These are phyloP conservation scores for Clohesyomyces aquaticus DNA, from an alignment of 495 filamentous ascomycete species.

Conservation along the genomic window DNA sequence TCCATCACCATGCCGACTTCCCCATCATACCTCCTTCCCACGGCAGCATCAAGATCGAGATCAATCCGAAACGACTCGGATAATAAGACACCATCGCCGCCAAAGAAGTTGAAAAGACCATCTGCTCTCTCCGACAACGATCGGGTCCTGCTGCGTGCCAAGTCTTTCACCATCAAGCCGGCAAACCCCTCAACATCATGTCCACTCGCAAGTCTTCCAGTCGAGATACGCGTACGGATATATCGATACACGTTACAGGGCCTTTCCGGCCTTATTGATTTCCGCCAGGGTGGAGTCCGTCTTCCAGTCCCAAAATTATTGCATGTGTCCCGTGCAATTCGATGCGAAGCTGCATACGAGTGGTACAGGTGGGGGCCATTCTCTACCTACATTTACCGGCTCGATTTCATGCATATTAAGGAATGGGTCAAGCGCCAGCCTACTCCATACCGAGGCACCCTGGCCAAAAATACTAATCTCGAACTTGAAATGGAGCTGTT, in stretches of 20 bases:
- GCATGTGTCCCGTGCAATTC: slow-evolving; percentile 9
- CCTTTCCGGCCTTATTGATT: not conserved
- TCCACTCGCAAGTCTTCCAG: slow-evolving; percentile 3
- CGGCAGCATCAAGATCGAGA: not conserved
- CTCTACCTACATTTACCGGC: not conserved
- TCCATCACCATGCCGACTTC: too few relatives aligned
- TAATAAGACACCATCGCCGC: not conserved
- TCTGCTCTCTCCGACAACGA: not conserved
- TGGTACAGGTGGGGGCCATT: slow-evolving; percentile 12
- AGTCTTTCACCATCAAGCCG: slow-evolving; percentile 1
- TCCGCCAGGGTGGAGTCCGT: too few relatives aligned
- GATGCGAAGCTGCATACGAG: slow-evolving; percentile 8
- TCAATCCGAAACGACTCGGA: not conserved
- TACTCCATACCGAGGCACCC: not conserved
- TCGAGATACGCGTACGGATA: slow-evolving; percentile 9
- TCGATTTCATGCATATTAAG: not conserved
- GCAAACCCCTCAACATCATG: not conserved
- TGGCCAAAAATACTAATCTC: not conserved
- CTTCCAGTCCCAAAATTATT: slow-evolving; percentile 7
- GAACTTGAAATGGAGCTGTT: not conserved
- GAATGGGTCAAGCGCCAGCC: not conserved
- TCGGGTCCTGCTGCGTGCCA: not conserved
- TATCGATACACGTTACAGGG: slow-evolving; percentile 4
- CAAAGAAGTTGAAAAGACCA: not conserved
- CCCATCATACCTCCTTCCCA: not conserved